A percentile compares a stretch with the other conserved stretches of the same genome.
Evolutionary conservation across 2,329 filamentous ascomycete species (phyloP).

Genomic region (Colletotrichum ledebouriae): DNA sequence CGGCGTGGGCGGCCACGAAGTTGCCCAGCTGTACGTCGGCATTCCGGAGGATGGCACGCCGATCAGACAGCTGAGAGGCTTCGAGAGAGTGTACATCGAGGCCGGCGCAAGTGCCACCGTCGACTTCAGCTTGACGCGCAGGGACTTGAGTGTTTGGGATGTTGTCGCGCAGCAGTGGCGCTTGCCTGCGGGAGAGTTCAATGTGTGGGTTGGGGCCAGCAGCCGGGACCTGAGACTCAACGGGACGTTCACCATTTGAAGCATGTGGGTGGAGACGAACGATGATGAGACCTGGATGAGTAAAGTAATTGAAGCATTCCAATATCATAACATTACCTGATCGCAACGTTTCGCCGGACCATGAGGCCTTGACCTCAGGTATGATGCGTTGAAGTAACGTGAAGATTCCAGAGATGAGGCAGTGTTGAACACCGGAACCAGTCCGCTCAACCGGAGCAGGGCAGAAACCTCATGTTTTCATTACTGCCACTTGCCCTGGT

Average conservation of each 20-base stretch:
- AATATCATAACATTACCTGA: too few species aligned
- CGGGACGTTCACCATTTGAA: slow-evolving; percentile 49
- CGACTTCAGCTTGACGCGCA: slow-evolving; percentile 58
- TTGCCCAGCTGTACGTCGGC: slow-evolving; percentile 70
- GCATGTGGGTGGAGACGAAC: fast-evolving
- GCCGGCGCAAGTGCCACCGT: slow-evolving; percentile 54
- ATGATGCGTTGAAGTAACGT: too few species aligned
- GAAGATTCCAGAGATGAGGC: too few species aligned
- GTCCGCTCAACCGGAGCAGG: too few species aligned
- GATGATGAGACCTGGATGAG: not conserved
- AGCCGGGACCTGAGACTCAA: slow-evolving; percentile 49
- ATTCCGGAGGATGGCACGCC: slow-evolving; percentile 51
- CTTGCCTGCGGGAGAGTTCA: slow-evolving; percentile 53
- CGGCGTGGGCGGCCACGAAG: slow-evolving; percentile 71
- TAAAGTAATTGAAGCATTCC: too few species aligned
- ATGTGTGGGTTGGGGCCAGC: slow-evolving; percentile 23
- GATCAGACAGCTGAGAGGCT: slow-evolving; percentile 57
- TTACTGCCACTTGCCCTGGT: not conserved
- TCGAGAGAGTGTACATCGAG: slow-evolving; percentile 61
- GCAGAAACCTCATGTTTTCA: too few species aligned
- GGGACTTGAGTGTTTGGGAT: slow-evolving; percentile 67
- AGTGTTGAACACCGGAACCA: too few species aligned
- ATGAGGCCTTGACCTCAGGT: too few species aligned
- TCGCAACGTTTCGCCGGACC: too few species aligned
- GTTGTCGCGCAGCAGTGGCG: slow-evolving; percentile 63